A percentile compares a stretch with the other conserved stretches of the same genome.
These are phyloP conservation scores for Magnolia sinica DNA, from an alignment of 164 flowering plant species.

Conservation along the genomic window DNA sequence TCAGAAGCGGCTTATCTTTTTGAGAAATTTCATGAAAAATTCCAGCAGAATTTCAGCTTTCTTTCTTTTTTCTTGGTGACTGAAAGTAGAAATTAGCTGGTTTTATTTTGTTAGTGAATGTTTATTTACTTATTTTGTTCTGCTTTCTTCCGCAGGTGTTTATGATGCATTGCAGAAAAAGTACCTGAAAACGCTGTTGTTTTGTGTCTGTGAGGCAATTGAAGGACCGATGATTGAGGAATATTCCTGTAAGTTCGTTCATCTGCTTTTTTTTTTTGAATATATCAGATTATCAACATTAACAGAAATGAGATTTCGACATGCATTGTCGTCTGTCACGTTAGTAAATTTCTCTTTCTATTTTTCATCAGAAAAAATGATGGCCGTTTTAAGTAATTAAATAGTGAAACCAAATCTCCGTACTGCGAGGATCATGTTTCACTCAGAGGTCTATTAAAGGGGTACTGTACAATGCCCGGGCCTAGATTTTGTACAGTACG, in stretches of 20 bases:
- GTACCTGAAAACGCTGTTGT: slow-evolving; percentile 79
- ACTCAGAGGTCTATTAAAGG: too few relatives aligned
- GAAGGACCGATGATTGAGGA: slow-evolving; percentile 94
- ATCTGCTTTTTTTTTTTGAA: not conserved
- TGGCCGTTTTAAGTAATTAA: too few relatives aligned
- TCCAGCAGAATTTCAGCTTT: not conserved
- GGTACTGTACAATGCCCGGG: too few relatives aligned
- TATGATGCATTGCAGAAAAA: slow-evolving; percentile 90
- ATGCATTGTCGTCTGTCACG: too few relatives aligned
- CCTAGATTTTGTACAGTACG: too few relatives aligned
- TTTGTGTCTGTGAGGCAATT: slow-evolving; percentile 74
- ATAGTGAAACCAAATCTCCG: too few relatives aligned
- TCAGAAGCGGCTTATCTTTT: not conserved
- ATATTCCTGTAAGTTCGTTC: slow-evolving; percentile 64
- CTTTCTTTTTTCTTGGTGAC: not conserved
- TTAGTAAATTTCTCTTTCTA: too few relatives aligned
- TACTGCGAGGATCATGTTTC: too few relatives aligned
- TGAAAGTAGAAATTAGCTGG: not conserved
- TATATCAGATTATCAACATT: not conserved
- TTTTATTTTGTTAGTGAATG: not conserved
- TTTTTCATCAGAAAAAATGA: too few relatives aligned
- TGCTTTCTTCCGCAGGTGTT: slow-evolving; percentile 50
- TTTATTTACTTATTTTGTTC: not conserved
- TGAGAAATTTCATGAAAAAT: not conserved
- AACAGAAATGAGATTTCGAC: not conserved